Base-by-base conservation (phyloP, 78 protist genomes). In the Dictyostelium brefeldianum region DNA sequence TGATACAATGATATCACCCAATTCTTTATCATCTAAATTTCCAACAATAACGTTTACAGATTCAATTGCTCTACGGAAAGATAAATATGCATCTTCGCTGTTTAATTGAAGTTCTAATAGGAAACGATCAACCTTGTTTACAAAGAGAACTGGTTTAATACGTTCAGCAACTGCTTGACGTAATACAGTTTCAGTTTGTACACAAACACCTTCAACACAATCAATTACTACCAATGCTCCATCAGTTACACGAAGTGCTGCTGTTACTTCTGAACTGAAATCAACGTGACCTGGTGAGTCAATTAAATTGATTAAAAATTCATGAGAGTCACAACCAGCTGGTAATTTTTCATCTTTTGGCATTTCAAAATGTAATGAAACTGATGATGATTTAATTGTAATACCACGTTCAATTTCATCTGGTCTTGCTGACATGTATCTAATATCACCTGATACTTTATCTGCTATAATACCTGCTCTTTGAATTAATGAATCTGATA, bases 141-240 rank as follows among this genome's bases (percentile, higher is more conserved):
- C 78, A 81, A 97, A 96, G 64, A 99, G 96, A 27, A 98, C 98
- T 70, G 99, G 99, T 78, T 89, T 90, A 93, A 99, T 98, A 73
- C 99, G 98, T 97, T 99, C 99, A 43, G 97, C 95, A 11, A 99
- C 97, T n/a, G 99, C 99, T 97, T 99, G 99, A 47, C 99, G 98
- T 41, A 99, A 97, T 83, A 99, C 99, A 64, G 99, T 99, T 96
- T 99, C 99, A 71, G 99, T 99, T 96, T 99, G 99, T 80, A 99
- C 99, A 91, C 99, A 99, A 78, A 99, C 99, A 74, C 99, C 99
- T 50, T 98, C 99, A 79, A 98, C 98, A 94, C 98, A 97, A 91
- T 99, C 99, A 62, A 99, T 99, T 77, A 99, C 99, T 84, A 99
- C 99, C n/a, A 99, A 96, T 54, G 99, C 99, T 75, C 99, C 99